phyloP scores from a whole-genome alignment of 1,139 yeast species.

The Pichia kudriavzevii region DNA sequence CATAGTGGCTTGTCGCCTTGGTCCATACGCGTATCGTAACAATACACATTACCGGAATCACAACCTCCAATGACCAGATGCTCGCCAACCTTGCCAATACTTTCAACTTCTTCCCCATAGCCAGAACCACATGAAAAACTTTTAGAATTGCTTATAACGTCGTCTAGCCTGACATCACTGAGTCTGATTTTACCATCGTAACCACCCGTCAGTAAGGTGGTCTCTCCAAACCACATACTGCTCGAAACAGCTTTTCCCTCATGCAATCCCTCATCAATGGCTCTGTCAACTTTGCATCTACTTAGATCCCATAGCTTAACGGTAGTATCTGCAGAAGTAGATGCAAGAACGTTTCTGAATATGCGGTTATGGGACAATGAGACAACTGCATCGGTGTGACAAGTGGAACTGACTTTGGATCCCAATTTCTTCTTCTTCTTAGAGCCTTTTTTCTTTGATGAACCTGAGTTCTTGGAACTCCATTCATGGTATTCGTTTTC shows the following conservation, averaged over 20 bases:
- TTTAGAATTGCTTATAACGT: slow-evolving; percentile 50
- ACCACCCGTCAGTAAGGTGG: slow-evolving; percentile 84
- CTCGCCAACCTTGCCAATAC: slow-evolving; percentile 62
- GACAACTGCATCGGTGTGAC: slow-evolving; percentile 91
- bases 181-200: slow-evolving; percentile 78
- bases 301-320: slow-evolving; percentile 92
- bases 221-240: slow-evolving; percentile 82
- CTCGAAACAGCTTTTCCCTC: slow-evolving; percentile 70
- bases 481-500: slow-evolving; percentile 39
- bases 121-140: slow-evolving; percentile 48
- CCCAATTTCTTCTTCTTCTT: slow-evolving; percentile 35
- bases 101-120: slow-evolving; percentile 77
- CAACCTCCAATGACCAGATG: slow-evolving; percentile 81
- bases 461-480: slow-evolving; percentile 11
- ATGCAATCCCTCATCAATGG: slow-evolving; percentile 49
- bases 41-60: slow-evolving; percentile 83
- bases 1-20: slow-evolving; percentile 63
- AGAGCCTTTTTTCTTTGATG: slow-evolving; percentile 22
- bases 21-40: slow-evolving; percentile 66
- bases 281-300: slow-evolving; percentile 66
- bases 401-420: slow-evolving; percentile 35
- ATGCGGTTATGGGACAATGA: slow-evolving; percentile 76
- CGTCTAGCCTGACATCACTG: slow-evolving; percentile 78
- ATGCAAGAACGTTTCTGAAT: slow-evolving; percentile 81
- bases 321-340: slow-evolving; percentile 93